Evolutionary conservation across 305 asterid species (phyloP).

Genomic region (Fraxinus floribunda): DNA sequence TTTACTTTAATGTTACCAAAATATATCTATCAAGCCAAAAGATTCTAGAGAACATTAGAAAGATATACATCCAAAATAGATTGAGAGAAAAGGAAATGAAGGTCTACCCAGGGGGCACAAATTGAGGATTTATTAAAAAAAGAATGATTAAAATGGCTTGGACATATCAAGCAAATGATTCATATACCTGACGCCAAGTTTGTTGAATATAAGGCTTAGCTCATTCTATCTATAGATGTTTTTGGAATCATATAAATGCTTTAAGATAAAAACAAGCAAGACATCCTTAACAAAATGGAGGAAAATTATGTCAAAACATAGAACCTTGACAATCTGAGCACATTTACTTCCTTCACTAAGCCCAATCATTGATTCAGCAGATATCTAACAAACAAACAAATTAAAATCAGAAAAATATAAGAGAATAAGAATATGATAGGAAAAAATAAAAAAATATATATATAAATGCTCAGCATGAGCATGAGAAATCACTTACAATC

Average conservation of each 20-base stretch:
- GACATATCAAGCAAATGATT: not conserved
- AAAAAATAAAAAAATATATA: slow-evolving; percentile 2
- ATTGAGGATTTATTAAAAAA: too few species aligned
- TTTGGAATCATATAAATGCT: not conserved
- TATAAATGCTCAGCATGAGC: not conserved
- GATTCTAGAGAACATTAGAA: not conserved
- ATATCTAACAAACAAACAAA: slow-evolving; percentile 48
- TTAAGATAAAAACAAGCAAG: slow-evolving; percentile 4
- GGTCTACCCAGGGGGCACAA: not conserved
- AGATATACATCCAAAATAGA: not conserved
- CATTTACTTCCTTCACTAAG: slow-evolving; percentile 94
- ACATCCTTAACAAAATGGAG: slow-evolving; percentile 9
- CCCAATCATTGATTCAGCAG: slow-evolving; percentile 95
- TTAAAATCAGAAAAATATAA: not conserved
- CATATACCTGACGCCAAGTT: not conserved
- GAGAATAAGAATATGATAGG: slow-evolving; percentile 14
- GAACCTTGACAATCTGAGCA: slow-evolving; percentile 87
- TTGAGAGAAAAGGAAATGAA: not conserved
- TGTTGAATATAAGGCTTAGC: not conserved
- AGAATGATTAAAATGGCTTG: not conserved
- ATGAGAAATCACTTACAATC: slow-evolving; percentile 61
- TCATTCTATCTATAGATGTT: not conserved
- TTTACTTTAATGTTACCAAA: not conserved
- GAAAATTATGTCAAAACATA: slow-evolving; percentile 1
- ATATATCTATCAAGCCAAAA: not conserved